Evolutionary conservation across 192 early-diverging fungal genomes (phyloP).

Genomic region (Diversispora epigaea): DNA sequence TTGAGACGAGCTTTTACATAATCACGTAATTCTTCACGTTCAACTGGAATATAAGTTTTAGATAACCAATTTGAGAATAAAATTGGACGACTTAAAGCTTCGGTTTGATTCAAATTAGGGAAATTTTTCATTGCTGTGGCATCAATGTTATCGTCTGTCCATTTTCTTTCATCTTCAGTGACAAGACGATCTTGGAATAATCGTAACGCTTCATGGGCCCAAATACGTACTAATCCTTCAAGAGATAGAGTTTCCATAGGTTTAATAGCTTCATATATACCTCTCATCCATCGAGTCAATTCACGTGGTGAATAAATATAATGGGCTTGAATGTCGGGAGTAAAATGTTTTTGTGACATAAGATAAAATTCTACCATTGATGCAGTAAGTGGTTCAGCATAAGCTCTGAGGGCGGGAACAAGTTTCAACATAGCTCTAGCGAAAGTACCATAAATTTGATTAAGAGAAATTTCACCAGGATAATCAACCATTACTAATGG

Average conservation of each 20-base stretch:
- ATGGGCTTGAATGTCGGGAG: constrained; percentile 97
- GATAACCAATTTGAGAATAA: constrained; percentile 98
- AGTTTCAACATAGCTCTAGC: constrained; percentile 91
- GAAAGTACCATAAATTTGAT: constrained; percentile 96
- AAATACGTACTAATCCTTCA: constrained; percentile 90
- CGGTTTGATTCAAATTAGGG: constrained; percentile 70
- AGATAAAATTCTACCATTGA: constrained; percentile 98
- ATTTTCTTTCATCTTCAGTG: constrained; percentile 76
- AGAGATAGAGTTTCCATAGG: constrained; percentile 74
- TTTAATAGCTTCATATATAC: constrained; percentile 93
- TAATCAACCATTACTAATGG: constrained; percentile 99
- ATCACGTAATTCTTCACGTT: constrained; percentile 85
- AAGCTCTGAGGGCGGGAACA: constrained; percentile 84
- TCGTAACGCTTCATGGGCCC: constrained; percentile 97
- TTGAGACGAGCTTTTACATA: constrained; percentile 92
- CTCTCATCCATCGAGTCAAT: constrained; percentile 97
- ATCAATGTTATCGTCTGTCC: constrained; percentile 90
- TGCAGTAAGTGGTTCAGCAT: constrained; percentile 84
- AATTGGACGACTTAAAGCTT: constrained; percentile 84
- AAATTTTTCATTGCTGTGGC: constrained; percentile 83
- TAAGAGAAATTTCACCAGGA: constrained; percentile 86
- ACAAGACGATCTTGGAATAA: constrained; percentile 99
- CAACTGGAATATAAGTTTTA: constrained; percentile 88
- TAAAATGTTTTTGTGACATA: constrained; percentile 87
- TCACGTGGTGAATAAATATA: constrained; percentile 99